These are phyloP conservation scores for Saturnispora galanensis DNA, from an alignment of 805 yeast genomes.

Conservation along the genomic window DNA sequence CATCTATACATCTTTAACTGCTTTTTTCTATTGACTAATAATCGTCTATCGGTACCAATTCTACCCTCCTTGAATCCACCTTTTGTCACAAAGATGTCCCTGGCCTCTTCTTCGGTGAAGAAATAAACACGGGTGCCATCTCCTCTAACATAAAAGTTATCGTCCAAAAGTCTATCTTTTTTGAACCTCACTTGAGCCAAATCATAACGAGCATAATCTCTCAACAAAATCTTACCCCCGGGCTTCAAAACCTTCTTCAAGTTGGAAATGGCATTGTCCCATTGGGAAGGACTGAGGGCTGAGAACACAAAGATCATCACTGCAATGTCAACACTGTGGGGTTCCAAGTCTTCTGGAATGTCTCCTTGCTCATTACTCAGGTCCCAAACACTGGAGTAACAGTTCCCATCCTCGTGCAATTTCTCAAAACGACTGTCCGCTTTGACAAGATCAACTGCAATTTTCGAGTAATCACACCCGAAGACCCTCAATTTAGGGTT, in stretches of 20 bases:
- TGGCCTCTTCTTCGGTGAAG: slow-evolving; percentile 87
- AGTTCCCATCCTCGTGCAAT: slow-evolving; percentile 23
- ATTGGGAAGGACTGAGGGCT: slow-evolving; percentile 85
- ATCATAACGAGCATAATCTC: slow-evolving; percentile 95
- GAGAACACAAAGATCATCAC: slow-evolving; percentile 94
- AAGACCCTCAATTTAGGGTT: slow-evolving; percentile 64
- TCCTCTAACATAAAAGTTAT: slow-evolving; percentile 91
- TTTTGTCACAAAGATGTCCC: slow-evolving; percentile 54
- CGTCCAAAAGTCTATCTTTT: slow-evolving; percentile 75
- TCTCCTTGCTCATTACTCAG: slow-evolving; percentile 63
- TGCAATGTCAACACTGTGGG: slow-evolving; percentile 76
- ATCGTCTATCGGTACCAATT: slow-evolving; percentile 83
- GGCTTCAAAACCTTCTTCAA: slow-evolving; percentile 71
- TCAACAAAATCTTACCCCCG: slow-evolving; percentile 79
- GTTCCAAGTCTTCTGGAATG: slow-evolving; percentile 79
- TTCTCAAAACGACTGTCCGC: slow-evolving; percentile 49
- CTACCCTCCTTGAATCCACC: slow-evolving; percentile 52
- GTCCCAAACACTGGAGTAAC: slow-evolving; percentile 92
- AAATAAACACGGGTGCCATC: slow-evolving; percentile 97
- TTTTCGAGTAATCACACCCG: slow-evolving; percentile 85
- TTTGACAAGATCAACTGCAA: slow-evolving; percentile 81
- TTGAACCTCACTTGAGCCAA: slow-evolving; percentile 92
- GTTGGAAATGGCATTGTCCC: slow-evolving; percentile 73
- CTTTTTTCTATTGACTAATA: slow-evolving; percentile 85
- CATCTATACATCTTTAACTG: slow-evolving; percentile 91